Evolutionary conservation across 2,329 filamentous ascomycete genomes (phyloP), one percentile per base, ranked within the genome.

Genomic region (Coniochaeta hoffmannii): DNA sequence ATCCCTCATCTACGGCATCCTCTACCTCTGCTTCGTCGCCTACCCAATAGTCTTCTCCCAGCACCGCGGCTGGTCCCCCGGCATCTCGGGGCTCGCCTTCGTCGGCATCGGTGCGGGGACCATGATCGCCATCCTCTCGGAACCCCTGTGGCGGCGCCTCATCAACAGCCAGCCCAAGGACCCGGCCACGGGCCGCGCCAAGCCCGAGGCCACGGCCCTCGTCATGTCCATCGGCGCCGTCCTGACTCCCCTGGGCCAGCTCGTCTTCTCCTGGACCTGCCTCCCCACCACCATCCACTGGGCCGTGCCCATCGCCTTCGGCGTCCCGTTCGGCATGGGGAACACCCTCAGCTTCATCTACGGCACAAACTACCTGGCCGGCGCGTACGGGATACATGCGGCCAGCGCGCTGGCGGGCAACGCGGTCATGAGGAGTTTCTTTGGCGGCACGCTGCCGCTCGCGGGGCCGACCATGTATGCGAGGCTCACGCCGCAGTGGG

Each of bases 221-320:
- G 80, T 94, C 56, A 88, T 96, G 64, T 89, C 86, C 62, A 82
- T 96, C 26, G 89, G 88, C 3, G 83, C 89, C 0, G 67, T 95
- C 1, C 73, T 90, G 1, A 84, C 88, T 0, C 88, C 90, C 0
- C 69, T 89, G 3, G 92, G 91, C 15, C 87, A 96, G 69, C 80
- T 97, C 24, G 87, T 86, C 68, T 97, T 97, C 65, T 84, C 89
- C 0, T 96, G 90, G 90, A 96, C 91, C 0, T 91, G 86, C 58
- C 82, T 90, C 0, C 91, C 91, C 0, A 73, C 71, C 0, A 80
- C 82, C 4, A 89, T 95, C 31, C 91, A 90, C 67, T 95, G 89
- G 87, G 84, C 90, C 19, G 76, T 83, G 22, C 86, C 88, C 1
- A 85, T 93, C 53, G 74, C 89, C 0, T 87, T 88, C 1, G 88